Evolutionary conservation across 441 rosid genomes (phyloP), one percentile per base, ranked within the genome.

Genomic region (Metrosideros polymorpha): DNA sequence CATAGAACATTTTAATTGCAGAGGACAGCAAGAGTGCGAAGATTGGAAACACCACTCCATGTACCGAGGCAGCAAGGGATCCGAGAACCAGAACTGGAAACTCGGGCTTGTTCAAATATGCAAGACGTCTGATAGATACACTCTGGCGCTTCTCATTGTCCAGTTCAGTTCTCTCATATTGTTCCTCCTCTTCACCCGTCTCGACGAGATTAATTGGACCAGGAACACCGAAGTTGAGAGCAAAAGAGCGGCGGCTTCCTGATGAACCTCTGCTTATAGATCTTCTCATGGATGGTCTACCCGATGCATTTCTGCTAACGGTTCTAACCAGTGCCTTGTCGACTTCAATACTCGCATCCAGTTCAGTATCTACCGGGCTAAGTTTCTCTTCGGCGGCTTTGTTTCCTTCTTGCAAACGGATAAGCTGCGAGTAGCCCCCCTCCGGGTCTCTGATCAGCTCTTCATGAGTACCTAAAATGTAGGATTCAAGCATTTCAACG

Each of bases 381-480:
- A 63, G 84, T 52, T 54, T 75, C 66, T 53, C 86, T 84, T 55
- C 88, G 12, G 8, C 5, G 22, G 54, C 90, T 82, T 87, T 89
- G 52, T 91, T 87, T 82, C 95, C 95, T 88, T 91, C 92, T 92
- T 95, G 98, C 32, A 94, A 91, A 61, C 88, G 92, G 86, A 84
- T 29, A 66, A 87, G 88, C 83, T 87, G 88, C 5, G 86, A 87
- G 66, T 83, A 87, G 43, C 83, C 75, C n/a, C 88, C 88, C 29
- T 87, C 76, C 1, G 88, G 86, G 56, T 87, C 61, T 54, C 29
- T 54, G 71, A 84, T 87, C 50, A 87, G 49, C 71, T 53, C 83
- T 25, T 83, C 30, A 10, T 87, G 88, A 43, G 84, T 87, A 75
- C 88, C 88, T 87, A 54, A 54, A 71, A 76, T 42, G 32, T 84